Conservation (phyloP, 2,329 filamentous ascomycete genomes). For the Neonectria coccinea region DNA sequence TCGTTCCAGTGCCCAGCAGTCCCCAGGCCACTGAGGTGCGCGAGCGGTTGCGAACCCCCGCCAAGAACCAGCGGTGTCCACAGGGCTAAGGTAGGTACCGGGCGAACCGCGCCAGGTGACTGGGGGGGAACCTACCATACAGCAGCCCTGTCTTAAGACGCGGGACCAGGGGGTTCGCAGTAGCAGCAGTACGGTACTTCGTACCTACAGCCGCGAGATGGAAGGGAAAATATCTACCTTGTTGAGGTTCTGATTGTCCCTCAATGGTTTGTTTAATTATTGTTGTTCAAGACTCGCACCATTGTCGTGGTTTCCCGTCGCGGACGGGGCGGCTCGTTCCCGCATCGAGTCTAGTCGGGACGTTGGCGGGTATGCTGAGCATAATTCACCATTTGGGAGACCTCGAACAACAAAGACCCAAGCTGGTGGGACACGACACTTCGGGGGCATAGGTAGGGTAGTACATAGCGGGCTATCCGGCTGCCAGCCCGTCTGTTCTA, state of each 20-base stretch:
- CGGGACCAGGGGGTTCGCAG: constrained; percentile 4
- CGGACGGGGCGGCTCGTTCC: neutral
- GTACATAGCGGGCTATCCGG: neutral
- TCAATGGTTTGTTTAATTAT: neutral
- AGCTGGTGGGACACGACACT: neutral
- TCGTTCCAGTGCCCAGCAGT: constrained; percentile 29
- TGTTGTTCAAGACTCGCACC: neutral
- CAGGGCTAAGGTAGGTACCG: constrained; percentile 14
- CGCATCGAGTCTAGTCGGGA: neutral
- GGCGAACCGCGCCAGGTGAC: constrained; percentile 19
- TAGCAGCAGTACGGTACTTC: neutral
- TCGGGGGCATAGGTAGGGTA: neutral
- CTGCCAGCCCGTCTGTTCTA: neutral
- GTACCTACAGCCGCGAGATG: neutral
- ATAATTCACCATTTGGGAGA: constrained; percentile 1
- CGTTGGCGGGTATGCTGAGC: constrained; percentile 4
- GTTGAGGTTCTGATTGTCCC: neutral
- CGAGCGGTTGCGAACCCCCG: constrained; percentile 2
- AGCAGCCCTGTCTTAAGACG: neutral
- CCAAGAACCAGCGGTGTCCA: constrained; percentile 21
- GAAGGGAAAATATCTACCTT: neutral
- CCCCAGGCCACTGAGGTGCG: constrained; percentile 17
- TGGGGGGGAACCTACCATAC: constrained; percentile 1
- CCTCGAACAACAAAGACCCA: constrained; percentile 1
- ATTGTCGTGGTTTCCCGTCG: neutral